Percentiles rank a stretch among this genome's conserved stretches.
Evolutionary conservation across 1,139 yeast genomes (phyloP).

Genomic region (Pneumocystis jirovecii): DNA sequence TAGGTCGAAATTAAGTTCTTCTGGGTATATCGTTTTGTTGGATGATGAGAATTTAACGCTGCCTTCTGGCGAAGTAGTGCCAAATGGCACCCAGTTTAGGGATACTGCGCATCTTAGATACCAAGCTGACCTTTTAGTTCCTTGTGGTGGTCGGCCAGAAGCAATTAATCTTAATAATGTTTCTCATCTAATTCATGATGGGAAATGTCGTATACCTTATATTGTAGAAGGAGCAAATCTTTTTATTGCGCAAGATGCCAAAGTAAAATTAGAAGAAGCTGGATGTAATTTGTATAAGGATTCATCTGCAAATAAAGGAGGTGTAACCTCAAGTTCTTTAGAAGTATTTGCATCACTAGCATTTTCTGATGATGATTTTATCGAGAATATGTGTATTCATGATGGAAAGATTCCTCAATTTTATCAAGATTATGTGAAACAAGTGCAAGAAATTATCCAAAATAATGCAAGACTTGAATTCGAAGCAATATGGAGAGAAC

Average conservation of each 20-base stretch:
- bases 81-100: constrained; percentile 85
- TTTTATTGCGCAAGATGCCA: constrained; percentile 88
- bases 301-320: constrained; percentile 96
- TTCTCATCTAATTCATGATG: constrained; percentile 54
- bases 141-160: constrained; percentile 98
- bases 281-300: constrained; percentile 84
- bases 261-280: constrained; percentile 67
- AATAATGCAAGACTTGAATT: constrained; percentile 74
- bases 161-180: constrained; percentile 86
- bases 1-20: constrained; percentile 44
- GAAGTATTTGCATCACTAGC: constrained; percentile 93
- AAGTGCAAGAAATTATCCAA: constrained; percentile 64
- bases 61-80: constrained; percentile 61
- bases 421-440: constrained; percentile 66
- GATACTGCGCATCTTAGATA: constrained; percentile 73
- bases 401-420: constrained; percentile 43
- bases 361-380: constrained; percentile 71
- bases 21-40: constrained; percentile 71
- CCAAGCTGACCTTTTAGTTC: constrained; percentile 67
- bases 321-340: constrained; percentile 90
- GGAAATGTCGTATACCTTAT: constrained; percentile 65
- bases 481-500: constrained; percentile 71
- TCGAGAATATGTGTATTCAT: constrained; percentile 58
- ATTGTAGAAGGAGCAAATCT: constrained; percentile 96
- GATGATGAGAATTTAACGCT: constrained; percentile 69